These are phyloP conservation scores for Daldinia concentrica DNA, from an alignment of 495 filamentous ascomycete species.

Conservation along the genomic window DNA sequence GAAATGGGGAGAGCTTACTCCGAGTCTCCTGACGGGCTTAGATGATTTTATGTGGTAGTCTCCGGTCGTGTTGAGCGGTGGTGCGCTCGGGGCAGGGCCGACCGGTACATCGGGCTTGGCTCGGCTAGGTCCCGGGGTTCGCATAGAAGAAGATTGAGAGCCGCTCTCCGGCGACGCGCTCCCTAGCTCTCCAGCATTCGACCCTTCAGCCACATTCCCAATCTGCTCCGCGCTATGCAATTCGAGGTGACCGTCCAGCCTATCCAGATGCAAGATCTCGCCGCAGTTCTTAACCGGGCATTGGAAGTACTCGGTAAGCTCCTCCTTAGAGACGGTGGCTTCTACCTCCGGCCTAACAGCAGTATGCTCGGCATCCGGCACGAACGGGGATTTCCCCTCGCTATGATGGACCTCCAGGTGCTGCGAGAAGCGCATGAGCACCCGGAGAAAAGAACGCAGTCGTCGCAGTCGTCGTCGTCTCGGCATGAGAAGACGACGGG, in stretches of 20 bases:
- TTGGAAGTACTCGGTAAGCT: constrained; percentile 63
- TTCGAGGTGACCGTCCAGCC: constrained; percentile 74
- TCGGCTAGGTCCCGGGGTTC: background rate
- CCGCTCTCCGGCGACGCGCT: constrained; percentile 22
- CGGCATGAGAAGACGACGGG: background rate
- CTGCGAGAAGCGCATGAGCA: constrained; percentile 31
- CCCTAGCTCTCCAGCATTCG: constrained; percentile 5
- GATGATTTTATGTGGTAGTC: background rate
- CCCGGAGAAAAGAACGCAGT: background rate
- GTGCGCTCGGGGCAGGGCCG: background rate
- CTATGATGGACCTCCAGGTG: constrained; percentile 69
- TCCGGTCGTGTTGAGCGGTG: background rate
- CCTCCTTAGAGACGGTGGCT: constrained; percentile 30
- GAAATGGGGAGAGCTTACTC: constrained; percentile 33
- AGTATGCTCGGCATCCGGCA: constrained; percentile 47
- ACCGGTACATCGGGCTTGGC: background rate
- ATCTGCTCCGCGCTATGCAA: constrained; percentile 72
- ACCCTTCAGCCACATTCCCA: constrained; percentile 52
- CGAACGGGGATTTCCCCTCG: constrained; percentile 64
- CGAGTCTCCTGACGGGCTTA: constrained; percentile 28
- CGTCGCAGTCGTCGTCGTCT: background rate
- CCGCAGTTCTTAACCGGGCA: constrained; percentile 80
- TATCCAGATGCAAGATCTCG: constrained; percentile 66
- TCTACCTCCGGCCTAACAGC: constrained; percentile 21
- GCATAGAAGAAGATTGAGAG: background rate